Conservation (phyloP, 2,329 filamentous ascomycete genomes). For the Ceratocystis smalleyi region DNA sequence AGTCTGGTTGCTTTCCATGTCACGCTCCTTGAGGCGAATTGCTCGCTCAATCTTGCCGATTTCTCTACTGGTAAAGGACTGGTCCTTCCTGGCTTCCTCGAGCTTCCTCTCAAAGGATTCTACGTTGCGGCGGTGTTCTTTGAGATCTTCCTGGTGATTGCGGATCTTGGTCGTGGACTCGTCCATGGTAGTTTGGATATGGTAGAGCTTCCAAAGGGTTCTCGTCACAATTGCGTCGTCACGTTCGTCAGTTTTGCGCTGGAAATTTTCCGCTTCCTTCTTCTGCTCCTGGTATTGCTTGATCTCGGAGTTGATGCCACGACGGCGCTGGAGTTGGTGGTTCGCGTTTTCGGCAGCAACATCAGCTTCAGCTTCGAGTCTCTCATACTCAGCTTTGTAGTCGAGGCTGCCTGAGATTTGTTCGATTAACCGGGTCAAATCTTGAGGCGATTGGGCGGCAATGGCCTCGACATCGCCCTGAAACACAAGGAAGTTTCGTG, state of each 20-base stretch:
- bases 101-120: slow-evolving; percentile 69
- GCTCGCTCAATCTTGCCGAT: slow-evolving; percentile 68
- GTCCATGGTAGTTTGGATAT: slow-evolving; percentile 86
- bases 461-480: slow-evolving; percentile 97
- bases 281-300: slow-evolving; percentile 97
- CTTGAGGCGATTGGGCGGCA: slow-evolving; percentile 83
- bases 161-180: slow-evolving; percentile 81
- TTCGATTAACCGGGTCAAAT: slow-evolving; percentile 85
- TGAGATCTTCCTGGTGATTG: slow-evolving; percentile 85
- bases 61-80: slow-evolving; percentile 59
- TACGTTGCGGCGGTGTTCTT: slow-evolving; percentile 77
- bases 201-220: slow-evolving; percentile 90
- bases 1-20: slow-evolving; percentile 74
- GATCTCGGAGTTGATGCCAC: slow-evolving; percentile 93
- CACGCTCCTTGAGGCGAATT: slow-evolving; percentile 74
- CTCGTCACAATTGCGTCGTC: slow-evolving; percentile 86
- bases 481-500: slow-evolving; percentile 93
- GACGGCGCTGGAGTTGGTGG: slow-evolving; percentile 72
- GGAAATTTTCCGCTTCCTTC: slow-evolving; percentile 83
- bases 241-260: slow-evolving; percentile 75
- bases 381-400: slow-evolving; percentile 86
- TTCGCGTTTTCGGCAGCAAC: slow-evolving; percentile 77
- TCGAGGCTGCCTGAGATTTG: slow-evolving; percentile 95
- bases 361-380: slow-evolving; percentile 70
- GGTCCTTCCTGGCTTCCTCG: slow-evolving; percentile 69